Conservation (phyloP, 805 yeast genomes). For the Saturnispora serradocipensis region DNA sequence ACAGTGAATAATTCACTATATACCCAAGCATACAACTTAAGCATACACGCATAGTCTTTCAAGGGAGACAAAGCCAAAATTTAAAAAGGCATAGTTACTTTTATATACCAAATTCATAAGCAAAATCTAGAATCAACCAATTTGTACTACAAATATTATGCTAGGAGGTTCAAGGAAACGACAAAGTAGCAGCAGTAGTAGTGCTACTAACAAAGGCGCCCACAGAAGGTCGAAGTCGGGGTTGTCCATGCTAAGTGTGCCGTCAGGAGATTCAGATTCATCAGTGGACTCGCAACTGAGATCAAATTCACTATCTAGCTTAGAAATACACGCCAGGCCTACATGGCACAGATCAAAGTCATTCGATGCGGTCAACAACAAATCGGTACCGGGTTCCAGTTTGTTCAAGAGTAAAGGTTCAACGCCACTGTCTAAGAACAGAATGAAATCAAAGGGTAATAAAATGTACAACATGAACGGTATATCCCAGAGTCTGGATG, state of each 20-base stretch:
- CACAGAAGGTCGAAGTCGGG: slow-evolving; percentile 4
- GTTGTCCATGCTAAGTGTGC: background rate
- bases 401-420: background rate
- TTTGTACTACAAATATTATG: background rate
- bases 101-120: background rate
- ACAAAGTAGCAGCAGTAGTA: background rate
- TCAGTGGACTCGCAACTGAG: background rate
- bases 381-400: background rate
- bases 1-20: background rate
- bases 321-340: background rate
- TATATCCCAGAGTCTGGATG: slow-evolving; percentile 12
- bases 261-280: background rate
- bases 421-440: background rate
- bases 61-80: background rate
- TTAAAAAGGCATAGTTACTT: background rate
- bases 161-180: background rate
- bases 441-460: background rate
- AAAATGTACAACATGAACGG: slow-evolving; percentile 1
- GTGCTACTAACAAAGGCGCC: background rate
- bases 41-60: background rate
- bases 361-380: slow-evolving; percentile 8
- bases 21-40: background rate
- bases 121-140: background rate
- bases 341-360: slow-evolving; percentile 7
- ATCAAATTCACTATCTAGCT: background rate